phyloP scores from a whole-genome alignment of 2,329 filamentous ascomycete genomes.

The Pochonia chlamydosporia region DNA sequence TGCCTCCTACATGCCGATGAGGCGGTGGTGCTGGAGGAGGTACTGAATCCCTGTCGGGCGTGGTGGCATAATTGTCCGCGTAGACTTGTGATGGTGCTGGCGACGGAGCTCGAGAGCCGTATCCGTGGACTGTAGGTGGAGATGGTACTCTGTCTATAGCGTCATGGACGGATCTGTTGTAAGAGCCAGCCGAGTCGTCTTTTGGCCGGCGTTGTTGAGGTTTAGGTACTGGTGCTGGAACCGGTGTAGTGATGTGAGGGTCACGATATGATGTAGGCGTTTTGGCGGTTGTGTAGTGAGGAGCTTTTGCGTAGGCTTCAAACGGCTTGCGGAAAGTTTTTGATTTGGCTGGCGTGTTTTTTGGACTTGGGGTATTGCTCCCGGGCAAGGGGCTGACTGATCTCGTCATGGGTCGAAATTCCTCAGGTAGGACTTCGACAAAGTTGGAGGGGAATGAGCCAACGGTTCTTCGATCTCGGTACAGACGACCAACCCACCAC shows the following conservation, averaged over 20 bases:
- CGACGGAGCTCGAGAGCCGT: conserved; percentile 25
- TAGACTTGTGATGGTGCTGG: conserved; percentile 16
- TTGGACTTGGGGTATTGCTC: conserved; percentile 49
- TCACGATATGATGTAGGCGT: conserved; percentile 52
- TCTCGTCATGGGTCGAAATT: conserved; percentile 70
- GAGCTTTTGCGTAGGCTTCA: conserved; percentile 60
- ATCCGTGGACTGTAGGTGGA: conserved; percentile 20
- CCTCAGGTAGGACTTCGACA: conserved; percentile 79
- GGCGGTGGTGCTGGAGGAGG: conserved; percentile 81
- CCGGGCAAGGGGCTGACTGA: conserved; percentile 54
- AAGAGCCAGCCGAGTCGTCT: conserved; percentile 20
- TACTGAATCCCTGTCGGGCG: conserved; percentile 46
- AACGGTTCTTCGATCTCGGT: conserved; percentile 82
- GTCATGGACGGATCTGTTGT: conserved; percentile 17
- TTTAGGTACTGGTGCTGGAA: conserved; percentile 17
- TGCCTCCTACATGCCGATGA: conserved; percentile 59
- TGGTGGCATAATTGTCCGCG: conserved; percentile 16
- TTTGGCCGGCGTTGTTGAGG: conserved; percentile 8
- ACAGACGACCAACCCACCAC: conserved; percentile 95
- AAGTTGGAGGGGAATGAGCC: conserved; percentile 97
- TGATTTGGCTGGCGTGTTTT: conserved; percentile 51
- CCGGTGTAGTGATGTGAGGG: conserved; percentile 23
- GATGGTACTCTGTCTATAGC: conserved; percentile 13
- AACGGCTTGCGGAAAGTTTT: conserved; percentile 63
- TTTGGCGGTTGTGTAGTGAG: conserved; percentile 59